Evolutionary conservation across 352 stramenopile species (phyloP), one percentile per base, ranked within the genome.

Genomic region (Aphanomyces astaci): DNA sequence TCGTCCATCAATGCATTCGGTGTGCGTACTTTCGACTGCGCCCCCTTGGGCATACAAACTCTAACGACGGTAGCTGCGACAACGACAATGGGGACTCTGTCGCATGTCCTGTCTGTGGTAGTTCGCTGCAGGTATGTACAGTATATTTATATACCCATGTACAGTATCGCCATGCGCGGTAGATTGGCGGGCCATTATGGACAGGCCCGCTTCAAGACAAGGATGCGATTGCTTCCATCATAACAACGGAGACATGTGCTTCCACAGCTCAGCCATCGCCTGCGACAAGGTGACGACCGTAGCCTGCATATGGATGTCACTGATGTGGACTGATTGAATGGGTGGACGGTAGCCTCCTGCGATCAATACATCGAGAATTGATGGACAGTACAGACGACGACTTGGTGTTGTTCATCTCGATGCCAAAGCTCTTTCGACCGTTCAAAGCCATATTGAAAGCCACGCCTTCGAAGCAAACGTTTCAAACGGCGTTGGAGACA

Each of bases 131-230:
- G 25, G 56, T 65, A 59, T 36, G n/a, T n/a, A n/a, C n/a, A n/a
- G n/a, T n/a, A n/a, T 3, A 39, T 22, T n/a, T 24, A 39, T 5
- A n/a, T 5, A 39, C 4, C 4, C 39, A 46, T 11, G 30, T 3
- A 39, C 39, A 7, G 25, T 4, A 24, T 39, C 13, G 19, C 19
- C 1, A 31, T 4, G 51, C n/a, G 39, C 9, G 19, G 5, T 52
- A 65, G 56, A 19, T 49, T 7, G 56, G 56, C 4, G 56, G 56
- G 3, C 56, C 56, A 25, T 53, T 65, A 7, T 65, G 56, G 56
- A 40, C n/a, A 0, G 56, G 56, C n/a, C 56, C 56, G n/a, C 36
- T 65, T n/a, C 56, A 65, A 36, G 56, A 65, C 51, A 17, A 32
- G 30, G 11, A 11, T 4, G 33, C 30, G 13, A 33, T 59, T 15